phyloP scores from a whole-genome alignment of 2,329 filamentous ascomycete species.

The Parastagonospora nodorum region DNA sequence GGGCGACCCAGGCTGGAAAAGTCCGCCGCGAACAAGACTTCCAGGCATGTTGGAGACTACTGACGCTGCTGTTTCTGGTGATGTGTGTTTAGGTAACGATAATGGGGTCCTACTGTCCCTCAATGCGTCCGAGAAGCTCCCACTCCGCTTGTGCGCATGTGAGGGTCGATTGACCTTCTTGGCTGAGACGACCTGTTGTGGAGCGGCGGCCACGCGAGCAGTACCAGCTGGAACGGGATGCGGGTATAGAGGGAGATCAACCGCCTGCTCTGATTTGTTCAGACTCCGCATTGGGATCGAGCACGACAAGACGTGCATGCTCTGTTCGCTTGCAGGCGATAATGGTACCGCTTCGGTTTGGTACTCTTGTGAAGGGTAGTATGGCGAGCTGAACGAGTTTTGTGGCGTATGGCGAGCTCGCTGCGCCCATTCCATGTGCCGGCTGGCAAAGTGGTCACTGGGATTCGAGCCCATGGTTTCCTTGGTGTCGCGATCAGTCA shows the following conservation, averaged over 20 bases:
- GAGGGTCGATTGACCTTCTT: constrained; percentile 34
- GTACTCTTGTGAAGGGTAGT: constrained; percentile 39
- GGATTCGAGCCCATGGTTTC: constrained; percentile 44
- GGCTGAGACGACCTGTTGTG: constrained; percentile 30
- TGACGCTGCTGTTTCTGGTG: constrained; percentile 52
- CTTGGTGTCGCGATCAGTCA: constrained; percentile 32
- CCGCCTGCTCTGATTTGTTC: constrained; percentile 39
- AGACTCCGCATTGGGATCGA: constrained; percentile 58
- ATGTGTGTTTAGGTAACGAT: constrained; percentile 53
- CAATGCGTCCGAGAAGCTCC: constrained; percentile 83
- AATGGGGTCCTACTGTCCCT: constrained; percentile 67
- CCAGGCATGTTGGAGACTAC: constrained; percentile 73
- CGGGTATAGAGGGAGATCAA: constrained; percentile 47
- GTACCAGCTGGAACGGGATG: constrained; percentile 41
- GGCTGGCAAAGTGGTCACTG: constrained; percentile 45
- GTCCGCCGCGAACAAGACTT: constrained; percentile 82
- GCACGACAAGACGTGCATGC: constrained; percentile 64
- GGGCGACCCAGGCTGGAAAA: constrained; percentile 81
- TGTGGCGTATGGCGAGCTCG: constrained; percentile 43
- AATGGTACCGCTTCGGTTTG: constrained; percentile 42
- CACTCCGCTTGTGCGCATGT: constrained; percentile 76
- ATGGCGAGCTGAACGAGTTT: constrained; percentile 44
- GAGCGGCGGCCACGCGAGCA: constrained; percentile 35
- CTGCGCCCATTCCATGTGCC: constrained; percentile 47
- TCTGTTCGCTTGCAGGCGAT: constrained; percentile 55